phyloP scores from a whole-genome alignment of 1,139 yeast species.

The Hansenula sp. region DNA sequence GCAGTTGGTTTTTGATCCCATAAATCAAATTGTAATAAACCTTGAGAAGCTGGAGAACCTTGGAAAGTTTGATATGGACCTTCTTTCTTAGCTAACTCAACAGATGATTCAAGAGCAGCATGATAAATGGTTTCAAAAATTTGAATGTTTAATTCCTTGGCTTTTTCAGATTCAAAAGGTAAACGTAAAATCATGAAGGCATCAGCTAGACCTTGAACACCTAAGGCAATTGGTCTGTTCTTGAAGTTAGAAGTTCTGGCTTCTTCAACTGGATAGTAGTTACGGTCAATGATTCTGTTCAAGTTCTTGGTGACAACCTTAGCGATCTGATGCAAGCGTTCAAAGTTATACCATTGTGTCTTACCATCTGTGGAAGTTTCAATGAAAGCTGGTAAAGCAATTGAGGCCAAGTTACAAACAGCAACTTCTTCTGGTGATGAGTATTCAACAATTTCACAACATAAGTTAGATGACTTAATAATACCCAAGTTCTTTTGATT shows the following conservation, averaged over 20 bases:
- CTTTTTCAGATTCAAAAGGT: constrained; percentile 77
- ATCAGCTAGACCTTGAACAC: constrained; percentile 90
- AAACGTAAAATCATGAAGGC: constrained; percentile 71
- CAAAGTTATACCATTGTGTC: constrained; percentile 60
- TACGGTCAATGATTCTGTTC: constrained; percentile 74
- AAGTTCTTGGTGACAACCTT: constrained; percentile 74
- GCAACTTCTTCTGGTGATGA: constrained; percentile 87
- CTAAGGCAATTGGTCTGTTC: constrained; percentile 84
- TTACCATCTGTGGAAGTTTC: constrained; percentile 41
- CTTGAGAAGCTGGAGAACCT: constrained; percentile 84
- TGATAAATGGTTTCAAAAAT: constrained; percentile 89
- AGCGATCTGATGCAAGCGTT: constrained; percentile 65
- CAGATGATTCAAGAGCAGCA: constrained; percentile 77
- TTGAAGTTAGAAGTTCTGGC: constrained; percentile 68
- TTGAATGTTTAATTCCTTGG: constrained; percentile 67
- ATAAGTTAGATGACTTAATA: constrained; percentile 83
- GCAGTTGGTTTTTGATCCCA: constrained; percentile 76
- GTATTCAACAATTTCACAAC: constrained; percentile 89
- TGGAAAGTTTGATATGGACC: constrained; percentile 68
- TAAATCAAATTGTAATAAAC: constrained; percentile 72
- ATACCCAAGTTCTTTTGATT: constrained; percentile 87
- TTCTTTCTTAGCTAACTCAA: constrained; percentile 61
- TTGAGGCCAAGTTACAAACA: constrained; percentile 85
- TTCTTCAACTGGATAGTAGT: constrained; percentile 71
- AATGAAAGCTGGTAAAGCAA: constrained; percentile 67